phyloP scores from a whole-genome alignment of 2,329 filamentous ascomycete species.

The Botrytis paeoniae region DNA sequence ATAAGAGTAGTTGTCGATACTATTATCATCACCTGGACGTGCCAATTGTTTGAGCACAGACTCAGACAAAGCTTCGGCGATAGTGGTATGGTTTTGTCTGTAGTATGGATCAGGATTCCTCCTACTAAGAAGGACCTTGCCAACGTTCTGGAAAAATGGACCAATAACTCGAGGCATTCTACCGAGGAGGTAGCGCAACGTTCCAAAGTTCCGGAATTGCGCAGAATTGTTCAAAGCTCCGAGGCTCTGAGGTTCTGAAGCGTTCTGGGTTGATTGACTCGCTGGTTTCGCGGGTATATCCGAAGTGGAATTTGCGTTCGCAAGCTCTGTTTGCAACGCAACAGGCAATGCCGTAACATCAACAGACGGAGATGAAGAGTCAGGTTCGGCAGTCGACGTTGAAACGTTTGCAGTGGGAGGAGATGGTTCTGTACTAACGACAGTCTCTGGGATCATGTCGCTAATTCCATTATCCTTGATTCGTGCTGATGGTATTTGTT shows the following conservation, averaged over 20 bases:
- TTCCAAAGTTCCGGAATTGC: constrained; percentile 72
- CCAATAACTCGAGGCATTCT: constrained; percentile 78
- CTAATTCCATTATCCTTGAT: constrained; percentile 29
- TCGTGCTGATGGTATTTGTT: constrained; percentile 24
- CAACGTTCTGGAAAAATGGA: constrained; percentile 80
- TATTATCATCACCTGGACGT: constrained; percentile 44
- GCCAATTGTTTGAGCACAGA: constrained; percentile 66
- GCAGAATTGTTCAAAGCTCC: constrained; percentile 43
- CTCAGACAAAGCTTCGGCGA: constrained; percentile 66
- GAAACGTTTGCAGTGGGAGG: constrained; percentile 6
- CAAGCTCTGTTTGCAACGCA: not conserved
- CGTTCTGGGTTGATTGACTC: not conserved
- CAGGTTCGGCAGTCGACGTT: not conserved
- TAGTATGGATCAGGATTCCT: constrained; percentile 64
- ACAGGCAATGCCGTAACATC: not conserved
- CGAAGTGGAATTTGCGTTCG: not conserved
- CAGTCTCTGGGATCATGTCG: constrained; percentile 18
- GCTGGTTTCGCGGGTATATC: not conserved
- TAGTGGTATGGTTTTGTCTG: constrained; percentile 51
- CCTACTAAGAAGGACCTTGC: constrained; percentile 74
- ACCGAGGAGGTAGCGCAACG: constrained; percentile 71
- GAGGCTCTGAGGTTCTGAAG: constrained; percentile 65
- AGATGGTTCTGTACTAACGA: constrained; percentile 22
- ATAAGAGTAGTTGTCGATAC: constrained; percentile 69
- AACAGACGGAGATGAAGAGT: not conserved